Percentiles rank a stretch among this genome's conserved stretches.
Conservation (phyloP, 2,329 filamentous ascomycete genomes). For the Paracoccidioides lutzii region DNA sequence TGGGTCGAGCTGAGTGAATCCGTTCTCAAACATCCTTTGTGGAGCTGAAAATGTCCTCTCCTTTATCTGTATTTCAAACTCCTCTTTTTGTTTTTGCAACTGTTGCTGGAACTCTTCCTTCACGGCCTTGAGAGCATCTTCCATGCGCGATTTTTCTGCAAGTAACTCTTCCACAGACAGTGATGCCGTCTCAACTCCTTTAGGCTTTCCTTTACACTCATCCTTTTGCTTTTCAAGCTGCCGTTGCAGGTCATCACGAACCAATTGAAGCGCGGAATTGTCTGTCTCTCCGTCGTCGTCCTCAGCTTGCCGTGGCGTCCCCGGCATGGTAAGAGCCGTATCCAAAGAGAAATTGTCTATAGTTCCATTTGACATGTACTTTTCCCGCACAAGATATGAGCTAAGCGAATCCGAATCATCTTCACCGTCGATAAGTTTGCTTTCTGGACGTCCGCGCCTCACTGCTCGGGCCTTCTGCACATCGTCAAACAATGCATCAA, state of each 20-base stretch:
- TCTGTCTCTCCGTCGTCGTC: conserved; percentile 44
- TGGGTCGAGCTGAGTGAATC: conserved; percentile 47
- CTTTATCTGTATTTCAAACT: conserved; percentile 73
- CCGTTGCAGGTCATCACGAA: conserved; percentile 69
- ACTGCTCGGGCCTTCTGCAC: conserved; percentile 80
- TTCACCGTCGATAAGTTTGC: conserved; percentile 41
- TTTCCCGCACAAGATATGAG: conserved; percentile 80
- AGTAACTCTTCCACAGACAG: conserved; percentile 72
- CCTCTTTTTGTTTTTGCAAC: conserved; percentile 67
- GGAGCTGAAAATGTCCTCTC: conserved; percentile 48
- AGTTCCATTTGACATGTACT: conserved; percentile 89
- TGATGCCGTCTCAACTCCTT: conserved; percentile 56
- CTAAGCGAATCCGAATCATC: conserved; percentile 83
- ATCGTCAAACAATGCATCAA: conserved; percentile 87
- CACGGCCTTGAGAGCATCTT: conserved; percentile 60
- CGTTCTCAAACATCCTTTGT: conserved; percentile 38
- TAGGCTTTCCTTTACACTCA: conserved; percentile 65
- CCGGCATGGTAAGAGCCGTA: conserved; percentile 85
- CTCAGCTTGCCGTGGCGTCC: conserved; percentile 69
- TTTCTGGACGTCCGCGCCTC: conserved; percentile 54
- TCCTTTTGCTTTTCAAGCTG: conserved; percentile 76
- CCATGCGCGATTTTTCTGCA: conserved; percentile 73
- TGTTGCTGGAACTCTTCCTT: conserved; percentile 86
- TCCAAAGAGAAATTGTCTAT: conserved; percentile 94
- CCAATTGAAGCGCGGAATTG: conserved; percentile 54